Conservation (phyloP, 192 early-diverging fungal species). For the Coemansia sp. region DNA sequence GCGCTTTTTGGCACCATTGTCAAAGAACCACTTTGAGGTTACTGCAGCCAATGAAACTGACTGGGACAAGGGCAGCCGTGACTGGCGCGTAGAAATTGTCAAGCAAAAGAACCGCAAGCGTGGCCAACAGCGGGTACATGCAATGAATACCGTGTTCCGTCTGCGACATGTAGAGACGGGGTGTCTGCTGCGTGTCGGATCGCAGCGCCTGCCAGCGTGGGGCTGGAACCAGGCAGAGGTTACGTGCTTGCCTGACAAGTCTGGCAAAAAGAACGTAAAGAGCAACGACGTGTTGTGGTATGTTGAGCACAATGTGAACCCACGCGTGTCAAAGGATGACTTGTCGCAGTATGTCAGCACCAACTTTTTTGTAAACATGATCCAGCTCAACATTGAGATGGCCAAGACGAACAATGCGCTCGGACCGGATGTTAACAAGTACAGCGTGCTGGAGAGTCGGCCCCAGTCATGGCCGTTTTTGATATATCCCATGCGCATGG, state of each 20-base stretch:
- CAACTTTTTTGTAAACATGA: conserved; percentile 23
- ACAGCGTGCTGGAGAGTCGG: conserved; percentile 54
- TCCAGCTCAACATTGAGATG: conserved; percentile 39
- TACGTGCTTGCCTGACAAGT: conserved; percentile 68
- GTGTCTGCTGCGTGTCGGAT: conserved; percentile 75
- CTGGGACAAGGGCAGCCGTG: conserved; percentile 62
- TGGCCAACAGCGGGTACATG: conserved; percentile 41
- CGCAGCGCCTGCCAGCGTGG: conserved; percentile 76
- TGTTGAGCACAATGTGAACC: conserved; percentile 17
- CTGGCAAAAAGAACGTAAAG: conserved; percentile 59
- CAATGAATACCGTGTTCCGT: conserved; percentile 60
- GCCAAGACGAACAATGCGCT: conserved; percentile 44
- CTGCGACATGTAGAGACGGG: conserved; percentile 71
- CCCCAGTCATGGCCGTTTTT: conserved; percentile 88
- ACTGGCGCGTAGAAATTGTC: conserved; percentile 56
- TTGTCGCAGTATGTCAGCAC: conserved; percentile 6
- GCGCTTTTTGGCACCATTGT: conserved; percentile 61
- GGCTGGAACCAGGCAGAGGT: conserved; percentile 82
- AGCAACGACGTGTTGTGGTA: conserved; percentile 50
- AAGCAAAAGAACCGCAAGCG: conserved; percentile 31
- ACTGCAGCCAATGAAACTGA: conserved; percentile 50
- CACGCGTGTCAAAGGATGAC: conserved; percentile 20
- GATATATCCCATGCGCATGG: conserved; percentile 74
- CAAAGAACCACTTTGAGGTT: conserved; percentile 63
- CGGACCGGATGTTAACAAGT: conserved; percentile 41